A percentile compares a stretch with the other conserved stretches of the same genome.
phyloP scores from a whole-genome alignment of 2,329 filamentous ascomycete genomes.

The Diaporthe sp. region DNA sequence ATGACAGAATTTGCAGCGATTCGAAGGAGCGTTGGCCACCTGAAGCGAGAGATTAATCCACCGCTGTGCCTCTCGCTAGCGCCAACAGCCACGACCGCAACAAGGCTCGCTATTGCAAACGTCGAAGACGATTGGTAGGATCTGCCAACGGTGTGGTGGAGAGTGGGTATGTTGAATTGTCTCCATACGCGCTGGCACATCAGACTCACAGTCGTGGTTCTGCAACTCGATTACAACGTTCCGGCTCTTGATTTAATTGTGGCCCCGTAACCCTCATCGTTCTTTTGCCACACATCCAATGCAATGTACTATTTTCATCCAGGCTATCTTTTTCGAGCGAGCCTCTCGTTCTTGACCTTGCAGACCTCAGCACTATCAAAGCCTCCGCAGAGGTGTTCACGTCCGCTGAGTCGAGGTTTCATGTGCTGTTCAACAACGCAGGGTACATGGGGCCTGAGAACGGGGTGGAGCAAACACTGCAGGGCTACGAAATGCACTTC shows the following conservation, averaged over 20 bases:
- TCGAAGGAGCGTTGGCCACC: background rate
- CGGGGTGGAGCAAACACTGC: slow-evolving; percentile 45
- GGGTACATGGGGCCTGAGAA: slow-evolving; percentile 52
- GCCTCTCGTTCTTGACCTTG: slow-evolving; percentile 52
- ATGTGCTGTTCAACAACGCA: slow-evolving; percentile 59
- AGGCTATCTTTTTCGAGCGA: too few relatives aligned
- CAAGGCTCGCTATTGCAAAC: background rate
- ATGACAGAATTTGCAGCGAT: background rate
- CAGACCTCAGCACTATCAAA: slow-evolving; percentile 46
- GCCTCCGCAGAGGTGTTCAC: slow-evolving; percentile 43
- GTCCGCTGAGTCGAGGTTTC: slow-evolving; percentile 50
- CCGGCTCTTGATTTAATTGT: too few relatives aligned
- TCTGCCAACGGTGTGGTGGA: background rate
- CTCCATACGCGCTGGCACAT: slow-evolving; percentile 2
- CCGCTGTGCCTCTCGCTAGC: background rate
- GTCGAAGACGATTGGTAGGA: background rate
- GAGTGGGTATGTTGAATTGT: background rate
- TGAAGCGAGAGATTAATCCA: background rate
- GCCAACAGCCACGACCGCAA: background rate
- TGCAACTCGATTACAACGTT: too few relatives aligned
- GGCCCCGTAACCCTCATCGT: too few relatives aligned
- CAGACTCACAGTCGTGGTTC: slow-evolving; percentile 46
- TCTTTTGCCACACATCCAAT: too few relatives aligned
- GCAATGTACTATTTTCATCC: too few relatives aligned
- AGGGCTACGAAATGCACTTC: slow-evolving; percentile 38